These are phyloP conservation scores for Fusarium duplospermum DNA, from an alignment of 2,329 filamentous ascomycete genomes.

Conservation along the genomic window DNA sequence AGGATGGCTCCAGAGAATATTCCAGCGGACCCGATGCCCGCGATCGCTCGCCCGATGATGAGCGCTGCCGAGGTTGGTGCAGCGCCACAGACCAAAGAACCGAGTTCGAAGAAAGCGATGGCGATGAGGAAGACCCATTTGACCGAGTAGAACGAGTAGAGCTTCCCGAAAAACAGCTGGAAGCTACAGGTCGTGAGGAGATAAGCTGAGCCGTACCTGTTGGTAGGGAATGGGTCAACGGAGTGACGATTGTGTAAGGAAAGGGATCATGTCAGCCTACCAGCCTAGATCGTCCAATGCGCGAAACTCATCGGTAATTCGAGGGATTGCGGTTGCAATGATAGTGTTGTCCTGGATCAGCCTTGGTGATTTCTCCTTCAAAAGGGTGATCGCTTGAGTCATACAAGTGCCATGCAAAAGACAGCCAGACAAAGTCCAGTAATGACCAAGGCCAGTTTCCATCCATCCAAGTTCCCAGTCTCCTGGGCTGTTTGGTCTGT, in stretches of 20 bases:
- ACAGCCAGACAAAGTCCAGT: neutral
- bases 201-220: slow-evolving; percentile 5
- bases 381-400: neutral
- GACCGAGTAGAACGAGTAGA: slow-evolving; percentile 62
- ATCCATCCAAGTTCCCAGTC: neutral
- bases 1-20: slow-evolving; percentile 59
- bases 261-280: neutral
- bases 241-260: neutral
- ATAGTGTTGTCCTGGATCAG: neutral
- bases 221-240: neutral
- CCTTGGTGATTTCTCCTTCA: neutral
- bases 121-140: slow-evolving; percentile 59
- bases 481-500: neutral
- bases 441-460: neutral
- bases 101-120: slow-evolving; percentile 64
- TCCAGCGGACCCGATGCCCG: slow-evolving; percentile 58
- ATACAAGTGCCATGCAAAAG: slow-evolving; percentile 3
- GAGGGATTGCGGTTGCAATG: neutral
- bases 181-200: slow-evolving; percentile 5
- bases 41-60: slow-evolving; percentile 62
- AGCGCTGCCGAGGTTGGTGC: slow-evolving; percentile 57
- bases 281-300: neutral
- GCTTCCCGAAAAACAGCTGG: slow-evolving; percentile 50
- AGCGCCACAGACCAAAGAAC: slow-evolving; percentile 62
- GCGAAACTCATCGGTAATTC: neutral